A percentile compares a stretch with the other conserved stretches of the same genome.
phyloP scores from a whole-genome alignment of 2,329 filamentous ascomycete genomes.

The Penicillium crustosum region DNA sequence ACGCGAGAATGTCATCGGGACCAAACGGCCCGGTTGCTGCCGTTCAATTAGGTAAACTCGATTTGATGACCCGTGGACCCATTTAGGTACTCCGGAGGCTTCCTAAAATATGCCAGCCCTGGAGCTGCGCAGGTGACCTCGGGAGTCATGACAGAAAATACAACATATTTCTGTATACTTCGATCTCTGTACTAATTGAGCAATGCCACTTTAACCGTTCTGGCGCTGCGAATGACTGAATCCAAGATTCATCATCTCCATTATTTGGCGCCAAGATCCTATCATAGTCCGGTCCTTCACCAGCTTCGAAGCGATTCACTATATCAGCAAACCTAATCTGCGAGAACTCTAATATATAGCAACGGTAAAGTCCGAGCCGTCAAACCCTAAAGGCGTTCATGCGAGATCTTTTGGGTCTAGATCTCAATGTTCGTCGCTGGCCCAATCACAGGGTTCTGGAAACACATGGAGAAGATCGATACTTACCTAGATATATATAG shows the following conservation, averaged over 20 bases:
- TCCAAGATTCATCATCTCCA: neutral
- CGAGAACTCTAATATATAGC: neutral
- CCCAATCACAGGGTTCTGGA: neutral
- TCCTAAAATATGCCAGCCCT: too few species aligned
- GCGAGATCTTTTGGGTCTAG: neutral
- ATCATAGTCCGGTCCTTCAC: neutral
- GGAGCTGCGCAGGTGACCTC: neutral
- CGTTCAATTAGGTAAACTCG: neutral
- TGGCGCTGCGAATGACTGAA: neutral
- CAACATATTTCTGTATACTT: too few species aligned
- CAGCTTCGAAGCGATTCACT: neutral
- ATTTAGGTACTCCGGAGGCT: neutral
- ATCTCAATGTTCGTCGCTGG: neutral
- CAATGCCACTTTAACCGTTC: neutral
- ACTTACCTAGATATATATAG: neutral
- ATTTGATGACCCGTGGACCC: neutral
- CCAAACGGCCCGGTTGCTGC: neutral
- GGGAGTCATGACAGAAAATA: too few species aligned
- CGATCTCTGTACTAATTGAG: too few species aligned
- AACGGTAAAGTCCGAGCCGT: neutral
- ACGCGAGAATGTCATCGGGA: slow-evolving; percentile 7
- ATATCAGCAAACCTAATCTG: neutral
- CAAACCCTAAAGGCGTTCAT: neutral
- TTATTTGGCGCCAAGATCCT: neutral
- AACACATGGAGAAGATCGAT: neutral